Percentiles rank a stretch among this genome's conserved stretches.
Conservation (phyloP, 2,329 filamentous ascomycete species). For the Exserohilum rostratum region DNA sequence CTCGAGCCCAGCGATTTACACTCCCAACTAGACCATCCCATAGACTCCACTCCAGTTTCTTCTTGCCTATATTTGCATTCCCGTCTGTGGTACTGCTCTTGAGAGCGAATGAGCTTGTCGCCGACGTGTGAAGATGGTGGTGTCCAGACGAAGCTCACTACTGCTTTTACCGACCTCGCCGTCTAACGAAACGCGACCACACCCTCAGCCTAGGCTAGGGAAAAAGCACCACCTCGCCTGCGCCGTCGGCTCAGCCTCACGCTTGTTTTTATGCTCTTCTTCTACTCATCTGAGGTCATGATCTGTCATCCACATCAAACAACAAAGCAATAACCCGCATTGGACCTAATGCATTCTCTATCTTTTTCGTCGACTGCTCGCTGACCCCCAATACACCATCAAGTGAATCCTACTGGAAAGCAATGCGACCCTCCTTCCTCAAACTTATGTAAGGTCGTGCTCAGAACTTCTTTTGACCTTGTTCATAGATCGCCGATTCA, state of each 20-base stretch:
- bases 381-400: background rate
- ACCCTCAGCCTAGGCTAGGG: background rate
- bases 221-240: background rate
- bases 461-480: background rate
- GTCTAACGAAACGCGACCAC: conserved; percentile 1
- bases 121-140: background rate
- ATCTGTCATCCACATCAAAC: conserved; percentile 2
- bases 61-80: background rate
- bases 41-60: background rate
- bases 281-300: background rate
- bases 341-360: background rate
- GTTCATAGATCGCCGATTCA: background rate
- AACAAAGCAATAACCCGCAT: conserved; percentile 8
- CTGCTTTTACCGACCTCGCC: background rate
- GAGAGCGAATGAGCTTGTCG: background rate
- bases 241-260: background rate
- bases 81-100: background rate
- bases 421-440: background rate
- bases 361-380: background rate
- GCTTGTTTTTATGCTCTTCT: background rate
- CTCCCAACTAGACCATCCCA: background rate
- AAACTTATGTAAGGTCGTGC: background rate
- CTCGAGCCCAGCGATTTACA: background rate
- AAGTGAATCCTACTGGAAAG: background rate
- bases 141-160: background rate